phyloP scores from a whole-genome alignment of 2,329 filamentous ascomycete genomes.

The Falciphora oryzae region DNA sequence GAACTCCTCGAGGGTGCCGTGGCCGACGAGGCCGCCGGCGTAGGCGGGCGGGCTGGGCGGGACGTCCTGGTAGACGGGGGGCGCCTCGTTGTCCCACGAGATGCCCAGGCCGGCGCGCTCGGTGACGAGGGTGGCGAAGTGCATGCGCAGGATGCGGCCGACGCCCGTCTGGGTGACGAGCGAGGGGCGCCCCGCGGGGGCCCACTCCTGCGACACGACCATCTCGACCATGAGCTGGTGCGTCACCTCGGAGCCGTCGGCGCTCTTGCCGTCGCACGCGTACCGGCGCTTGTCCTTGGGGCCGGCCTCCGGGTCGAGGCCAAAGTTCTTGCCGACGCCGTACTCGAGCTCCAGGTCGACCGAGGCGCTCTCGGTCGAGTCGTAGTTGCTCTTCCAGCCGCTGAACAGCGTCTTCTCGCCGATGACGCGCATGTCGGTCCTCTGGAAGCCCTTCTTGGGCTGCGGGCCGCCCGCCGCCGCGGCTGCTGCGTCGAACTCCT shows the following conservation, averaged over 20 bases:
- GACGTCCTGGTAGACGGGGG: conserved; percentile 90
- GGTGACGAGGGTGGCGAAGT: conserved; percentile 78
- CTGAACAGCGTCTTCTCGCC: conserved; percentile 75
- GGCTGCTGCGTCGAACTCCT: conserved; percentile 36
- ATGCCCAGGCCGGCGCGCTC: conserved; percentile 83
- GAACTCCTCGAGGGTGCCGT: conserved; percentile 29
- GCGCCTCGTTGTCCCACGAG: conserved; percentile 94
- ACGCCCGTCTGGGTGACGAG: conserved; percentile 81
- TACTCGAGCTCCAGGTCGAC: conserved; percentile 82
- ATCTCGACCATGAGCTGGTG: conserved; percentile 89
- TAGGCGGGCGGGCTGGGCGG: conserved; percentile 78
- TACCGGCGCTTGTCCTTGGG: conserved; percentile 37
- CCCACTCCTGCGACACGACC: conserved; percentile 89
- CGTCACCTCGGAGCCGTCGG: conserved; percentile 69
- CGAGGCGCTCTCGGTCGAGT: conserved; percentile 42
- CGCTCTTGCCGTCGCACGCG: conserved; percentile 70
- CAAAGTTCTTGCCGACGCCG: conserved; percentile 40
- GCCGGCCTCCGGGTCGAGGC: neutral
- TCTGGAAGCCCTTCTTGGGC: conserved; percentile 59
- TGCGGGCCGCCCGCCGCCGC: conserved; percentile 20
- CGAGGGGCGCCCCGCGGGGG: conserved; percentile 59
- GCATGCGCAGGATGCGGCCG: conserved; percentile 85
- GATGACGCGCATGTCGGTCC: conserved; percentile 71
- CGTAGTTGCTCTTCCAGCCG: conserved; percentile 79
- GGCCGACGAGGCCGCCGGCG: conserved; percentile 16